These are phyloP conservation scores for Phlyctochytrium arcticum DNA, from an alignment of 192 early-diverging fungal species.

Conservation along the genomic window DNA sequence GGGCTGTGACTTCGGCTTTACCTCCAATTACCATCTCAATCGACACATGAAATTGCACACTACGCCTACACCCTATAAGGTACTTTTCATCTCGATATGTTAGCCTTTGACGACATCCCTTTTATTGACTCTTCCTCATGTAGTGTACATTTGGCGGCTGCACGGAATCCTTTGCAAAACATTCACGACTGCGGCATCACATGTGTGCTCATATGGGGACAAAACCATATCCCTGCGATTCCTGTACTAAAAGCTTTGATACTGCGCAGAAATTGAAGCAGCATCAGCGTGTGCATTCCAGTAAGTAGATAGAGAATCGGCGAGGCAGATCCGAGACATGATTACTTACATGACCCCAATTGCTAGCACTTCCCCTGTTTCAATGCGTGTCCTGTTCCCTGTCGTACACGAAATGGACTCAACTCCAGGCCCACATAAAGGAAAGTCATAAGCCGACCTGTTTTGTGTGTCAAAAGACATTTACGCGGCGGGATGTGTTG, in stretches of 20 bases:
- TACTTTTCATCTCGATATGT: not conserved
- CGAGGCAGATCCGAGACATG: not conserved
- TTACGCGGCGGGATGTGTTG: slow-evolving; percentile 3
- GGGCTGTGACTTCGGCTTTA: slow-evolving; percentile 7
- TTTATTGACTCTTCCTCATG: not conserved
- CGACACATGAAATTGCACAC: slow-evolving; percentile 8
- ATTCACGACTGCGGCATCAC: slow-evolving; percentile 8
- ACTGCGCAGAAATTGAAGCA: slow-evolving; percentile 12
- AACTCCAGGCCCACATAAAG: slow-evolving; percentile 13
- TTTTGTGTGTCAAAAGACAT: slow-evolving; percentile 11
- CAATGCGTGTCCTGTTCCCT: not conserved
- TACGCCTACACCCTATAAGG: slow-evolving; percentile 11
- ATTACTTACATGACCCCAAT: not conserved
- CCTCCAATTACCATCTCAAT: slow-evolving; percentile 16
- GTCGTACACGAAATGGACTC: slow-evolving; percentile 9
- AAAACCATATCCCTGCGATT: not conserved
- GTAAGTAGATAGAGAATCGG: not conserved
- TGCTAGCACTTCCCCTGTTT: not conserved
- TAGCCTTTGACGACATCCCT: not conserved
- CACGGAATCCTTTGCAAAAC: slow-evolving; percentile 18
- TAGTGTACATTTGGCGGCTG: slow-evolving; percentile 16
- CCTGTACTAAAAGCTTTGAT: slow-evolving; percentile 6
- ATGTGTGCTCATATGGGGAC: slow-evolving; percentile 12
- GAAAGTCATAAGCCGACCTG: slow-evolving; percentile 10
- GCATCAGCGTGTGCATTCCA: slow-evolving; percentile 5